Conservation (phyloP, 2,329 filamentous ascomycete species). For the Botryosphaeria dothidea region DNA sequence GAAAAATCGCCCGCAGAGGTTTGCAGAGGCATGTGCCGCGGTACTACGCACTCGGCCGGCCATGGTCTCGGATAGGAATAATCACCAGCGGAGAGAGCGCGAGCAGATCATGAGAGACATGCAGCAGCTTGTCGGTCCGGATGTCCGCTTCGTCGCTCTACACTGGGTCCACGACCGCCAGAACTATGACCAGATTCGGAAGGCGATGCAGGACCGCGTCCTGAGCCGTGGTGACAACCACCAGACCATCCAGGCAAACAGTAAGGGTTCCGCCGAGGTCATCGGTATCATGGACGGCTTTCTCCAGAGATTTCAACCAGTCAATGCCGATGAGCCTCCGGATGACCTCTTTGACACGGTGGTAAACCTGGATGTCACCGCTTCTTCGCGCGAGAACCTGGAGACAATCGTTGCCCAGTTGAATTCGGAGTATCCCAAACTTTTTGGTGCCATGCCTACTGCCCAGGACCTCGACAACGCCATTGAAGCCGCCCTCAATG, state of each 20-base stretch:
- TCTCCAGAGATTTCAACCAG: constrained; percentile 78
- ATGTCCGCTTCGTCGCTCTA: constrained; percentile 75
- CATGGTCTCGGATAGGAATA: constrained; percentile 92
- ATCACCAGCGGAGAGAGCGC: constrained; percentile 84
- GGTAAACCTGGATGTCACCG: constrained; percentile 78
- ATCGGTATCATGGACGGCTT: constrained; percentile 95
- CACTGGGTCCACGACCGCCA: constrained; percentile 78
- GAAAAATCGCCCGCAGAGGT: constrained; percentile 71
- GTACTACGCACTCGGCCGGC: constrained; percentile 66
- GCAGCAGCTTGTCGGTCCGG: constrained; percentile 54
- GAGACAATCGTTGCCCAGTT: constrained; percentile 74
- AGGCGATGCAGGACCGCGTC: constrained; percentile 76
- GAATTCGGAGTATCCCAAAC: constrained; percentile 73
- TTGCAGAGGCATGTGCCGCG: constrained; percentile 70
- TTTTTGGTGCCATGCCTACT: constrained; percentile 71
- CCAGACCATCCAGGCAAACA: constrained; percentile 90
- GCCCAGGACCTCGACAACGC: constrained; percentile 76
- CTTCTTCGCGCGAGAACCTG: constrained; percentile 80
- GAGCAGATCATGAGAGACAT: constrained; percentile 85
- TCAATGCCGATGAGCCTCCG: constrained; percentile 66
- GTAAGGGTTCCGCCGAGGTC: constrained; percentile 71
- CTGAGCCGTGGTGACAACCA: constrained; percentile 90
- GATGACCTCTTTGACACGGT: constrained; percentile 81
- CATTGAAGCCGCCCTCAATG: constrained; percentile 71
- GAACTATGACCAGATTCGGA: constrained; percentile 70